These are phyloP conservation scores for Aspergillus awamori DNA, from an alignment of 2,329 filamentous ascomycete genomes.

Conservation along the genomic window DNA sequence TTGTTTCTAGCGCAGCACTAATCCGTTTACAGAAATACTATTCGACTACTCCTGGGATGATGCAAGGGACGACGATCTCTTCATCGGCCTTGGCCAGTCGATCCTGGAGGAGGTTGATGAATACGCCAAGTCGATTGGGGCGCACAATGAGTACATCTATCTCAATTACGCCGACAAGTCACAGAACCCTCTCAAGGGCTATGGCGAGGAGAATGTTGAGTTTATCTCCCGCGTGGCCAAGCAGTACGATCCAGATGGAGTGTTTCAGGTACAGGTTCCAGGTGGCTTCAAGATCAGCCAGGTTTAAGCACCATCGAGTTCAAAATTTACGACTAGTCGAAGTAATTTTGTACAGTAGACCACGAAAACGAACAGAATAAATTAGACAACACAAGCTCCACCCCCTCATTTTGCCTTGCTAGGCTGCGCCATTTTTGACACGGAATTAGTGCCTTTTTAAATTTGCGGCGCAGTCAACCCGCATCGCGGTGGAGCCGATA, in stretches of 20 bases:
- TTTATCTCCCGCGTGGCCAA: slow-evolving; percentile 27
- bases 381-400: no score
- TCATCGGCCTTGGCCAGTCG: slow-evolving; percentile 33
- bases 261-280: slow-evolving; percentile 33
- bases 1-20: background rate
- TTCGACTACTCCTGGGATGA: slow-evolving; percentile 29
- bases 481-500: background rate
- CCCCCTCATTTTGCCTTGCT: no score
- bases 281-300: slow-evolving; percentile 33
- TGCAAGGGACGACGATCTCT: slow-evolving; percentile 36
- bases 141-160: slow-evolving; percentile 45
- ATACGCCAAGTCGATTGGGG: slow-evolving; percentile 24
- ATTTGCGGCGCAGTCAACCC: background rate
- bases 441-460: no score
- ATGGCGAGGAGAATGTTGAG: slow-evolving; percentile 44
- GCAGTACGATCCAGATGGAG: slow-evolving; percentile 30
- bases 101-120: slow-evolving; percentile 36
- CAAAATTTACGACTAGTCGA: no score
- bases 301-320: background rate
- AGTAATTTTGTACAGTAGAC: no score
- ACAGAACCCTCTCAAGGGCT: slow-evolving; percentile 48
- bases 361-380: no score
- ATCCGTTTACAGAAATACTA: background rate
- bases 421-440: no score
- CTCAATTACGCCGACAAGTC: slow-evolving; percentile 51